Evolutionary conservation across 768 basidiomycete species (phyloP), one percentile per base, ranked within the genome.

Genomic region (Nidularia pulvinata): DNA sequence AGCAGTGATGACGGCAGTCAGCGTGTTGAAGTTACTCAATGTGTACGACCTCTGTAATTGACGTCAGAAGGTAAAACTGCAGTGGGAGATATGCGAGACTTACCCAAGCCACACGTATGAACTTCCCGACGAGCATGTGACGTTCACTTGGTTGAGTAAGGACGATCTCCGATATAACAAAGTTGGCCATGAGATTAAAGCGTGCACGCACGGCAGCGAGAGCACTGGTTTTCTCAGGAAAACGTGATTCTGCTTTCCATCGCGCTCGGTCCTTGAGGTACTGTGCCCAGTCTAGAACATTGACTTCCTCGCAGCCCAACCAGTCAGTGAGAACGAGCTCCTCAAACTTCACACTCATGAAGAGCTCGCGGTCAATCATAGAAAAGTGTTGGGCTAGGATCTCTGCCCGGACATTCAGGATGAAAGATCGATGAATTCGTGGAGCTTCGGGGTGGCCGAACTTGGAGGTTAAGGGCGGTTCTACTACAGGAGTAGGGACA

Each of bases 331-430:
- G 77, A 37, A 93, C 84, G n/a, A 94, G 77, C 61, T 96, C 94
- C 62, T 95, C 91, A 63, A 94, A 94, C 59, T 87, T 88, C 66
- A 96, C 79, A 10, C 82, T 81, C 67, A 90, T 84, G 65, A 94
- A 92, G 51, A 95, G 71, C 59, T 95, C 93, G 25, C 91, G 81
- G 57, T 96, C 93, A 57, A 96, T 93, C 80, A 93, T 87, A 6
- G 88, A 80, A 61, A 95, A 90, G 60, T 94, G 90, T 50, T 85
- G 78, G 1, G 89, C 89, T 34, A 97, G 66, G 4, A 69, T 70
- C 36, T 83, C 82, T 1, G 89, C 82, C 5, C 82, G 75, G 63
- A 81, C 75, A 33, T 64, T 68, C n/a, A 92, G 72, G 49, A 95
- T 76, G 72, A 89, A 95, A 2, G 89, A 92, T 7, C 81, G 84